Evolutionary conservation across 2,329 filamentous ascomycete genomes (phyloP).

Genomic region (Dactylonectria estremocensis): DNA sequence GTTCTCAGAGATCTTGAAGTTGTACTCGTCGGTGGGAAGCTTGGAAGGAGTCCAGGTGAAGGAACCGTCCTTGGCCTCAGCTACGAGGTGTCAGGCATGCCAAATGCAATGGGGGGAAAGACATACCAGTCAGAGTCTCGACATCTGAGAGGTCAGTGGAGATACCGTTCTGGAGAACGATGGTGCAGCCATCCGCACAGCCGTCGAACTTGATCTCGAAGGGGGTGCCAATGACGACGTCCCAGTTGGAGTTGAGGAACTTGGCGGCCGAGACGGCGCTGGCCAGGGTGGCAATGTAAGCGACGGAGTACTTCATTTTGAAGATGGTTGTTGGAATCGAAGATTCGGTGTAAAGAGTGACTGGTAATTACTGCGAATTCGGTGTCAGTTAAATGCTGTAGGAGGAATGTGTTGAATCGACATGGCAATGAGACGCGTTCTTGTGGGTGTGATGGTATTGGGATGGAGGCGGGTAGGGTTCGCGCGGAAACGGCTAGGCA

Average conservation of each 20-base stretch:
- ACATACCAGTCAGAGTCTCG: conserved; percentile 52
- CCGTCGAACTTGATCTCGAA: conserved; percentile 53
- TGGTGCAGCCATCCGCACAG: conserved; percentile 54
- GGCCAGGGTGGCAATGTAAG: conserved; percentile 50
- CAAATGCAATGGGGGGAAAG: neutral
- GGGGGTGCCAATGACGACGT: conserved; percentile 48
- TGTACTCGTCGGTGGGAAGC: conserved; percentile 52
- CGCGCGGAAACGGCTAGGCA: neutral
- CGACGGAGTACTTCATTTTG: conserved; percentile 57
- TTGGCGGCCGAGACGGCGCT: conserved; percentile 47
- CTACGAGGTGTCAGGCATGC: conserved; percentile 24
- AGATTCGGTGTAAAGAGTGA: conserved; percentile 45
- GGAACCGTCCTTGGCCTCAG: conserved; percentile 39
- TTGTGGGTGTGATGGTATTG: neutral
- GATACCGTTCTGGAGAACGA: conserved; percentile 52
- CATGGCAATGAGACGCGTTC: neutral
- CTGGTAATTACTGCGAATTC: conserved; percentile 44
- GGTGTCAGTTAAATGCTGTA: conserved; percentile 32
- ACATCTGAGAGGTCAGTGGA: conserved; percentile 49
- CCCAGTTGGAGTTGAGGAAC: conserved; percentile 53
- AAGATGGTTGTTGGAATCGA: conserved; percentile 39
- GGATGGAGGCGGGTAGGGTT: neutral
- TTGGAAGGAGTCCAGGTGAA: conserved; percentile 49
- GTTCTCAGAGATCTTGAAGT: conserved; percentile 54
- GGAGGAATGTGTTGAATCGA: conserved; percentile 10